These are phyloP conservation scores for Cicer arietinum DNA, from an alignment of 306 rosid genomes.

Conservation along the genomic window DNA sequence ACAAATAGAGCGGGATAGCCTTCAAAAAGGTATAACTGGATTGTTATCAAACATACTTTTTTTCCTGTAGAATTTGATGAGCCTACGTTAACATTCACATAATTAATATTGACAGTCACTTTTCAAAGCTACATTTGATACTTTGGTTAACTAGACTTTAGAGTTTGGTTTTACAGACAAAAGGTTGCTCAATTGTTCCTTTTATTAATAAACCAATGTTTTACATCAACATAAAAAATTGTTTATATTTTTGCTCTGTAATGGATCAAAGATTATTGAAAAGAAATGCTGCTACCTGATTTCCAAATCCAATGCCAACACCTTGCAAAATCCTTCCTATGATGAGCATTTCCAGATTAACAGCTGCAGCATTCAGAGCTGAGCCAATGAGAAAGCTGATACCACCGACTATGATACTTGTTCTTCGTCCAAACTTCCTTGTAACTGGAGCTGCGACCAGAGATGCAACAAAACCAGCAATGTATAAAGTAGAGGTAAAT, in stretches of 20 bases:
- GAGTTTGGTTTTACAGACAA: neutral
- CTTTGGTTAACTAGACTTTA: neutral
- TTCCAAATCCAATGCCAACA: conserved; percentile 92
- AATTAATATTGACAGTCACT: neutral
- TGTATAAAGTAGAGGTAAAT: conserved; percentile 83
- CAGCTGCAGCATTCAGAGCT: conserved; percentile 68
- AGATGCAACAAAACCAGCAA: conserved; percentile 84
- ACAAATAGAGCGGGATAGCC: conserved; percentile 90
- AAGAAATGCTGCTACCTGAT: conserved; percentile 64
- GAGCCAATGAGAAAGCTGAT: conserved; percentile 75
- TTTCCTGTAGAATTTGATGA: conserved; percentile 34
- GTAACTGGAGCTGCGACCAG: conserved; percentile 80
- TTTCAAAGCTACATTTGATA: conserved; percentile 1
- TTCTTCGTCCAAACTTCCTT: conserved; percentile 70
- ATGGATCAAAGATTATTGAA: neutral
- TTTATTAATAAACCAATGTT: neutral
- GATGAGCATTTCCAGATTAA: conserved; percentile 72
- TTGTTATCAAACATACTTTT: conserved; percentile 35
- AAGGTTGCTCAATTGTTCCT: neutral
- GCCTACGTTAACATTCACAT: neutral
- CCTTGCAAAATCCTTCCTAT: conserved; percentile 89
- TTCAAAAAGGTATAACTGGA: conserved; percentile 51
- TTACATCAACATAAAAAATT: neutral
- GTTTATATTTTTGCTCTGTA: neutral
- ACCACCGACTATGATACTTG: conserved; percentile 77